Conservation (phyloP, 441 rosid species). For the Arabidopsis lyrata region DNA sequence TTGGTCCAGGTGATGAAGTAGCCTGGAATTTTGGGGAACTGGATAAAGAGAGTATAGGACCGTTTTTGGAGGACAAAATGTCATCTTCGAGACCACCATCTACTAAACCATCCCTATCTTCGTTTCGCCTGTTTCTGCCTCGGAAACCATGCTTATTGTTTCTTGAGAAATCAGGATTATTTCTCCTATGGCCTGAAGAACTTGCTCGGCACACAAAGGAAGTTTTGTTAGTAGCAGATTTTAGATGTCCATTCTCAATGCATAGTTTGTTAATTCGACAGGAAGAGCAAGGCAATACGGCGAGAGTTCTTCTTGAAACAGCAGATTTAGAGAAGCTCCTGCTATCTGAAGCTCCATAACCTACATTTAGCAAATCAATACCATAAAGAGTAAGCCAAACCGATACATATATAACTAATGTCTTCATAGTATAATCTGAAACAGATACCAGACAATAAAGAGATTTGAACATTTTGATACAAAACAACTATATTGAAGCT, state of each 20-base stretch:
- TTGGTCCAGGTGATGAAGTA: constrained; percentile 66
- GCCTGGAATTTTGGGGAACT: constrained; percentile 64
- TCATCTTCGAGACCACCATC: constrained; percentile 57
- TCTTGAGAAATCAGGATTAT: constrained; percentile 63
- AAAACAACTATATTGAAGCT: background rate
- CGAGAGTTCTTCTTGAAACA: constrained; percentile 51
- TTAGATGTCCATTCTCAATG: constrained; percentile 47
- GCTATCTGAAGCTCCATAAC: constrained; percentile 56
- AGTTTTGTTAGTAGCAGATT: constrained; percentile 45
- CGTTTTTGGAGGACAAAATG: constrained; percentile 57
- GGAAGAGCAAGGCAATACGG: constrained; percentile 46
- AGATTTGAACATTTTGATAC: background rate
- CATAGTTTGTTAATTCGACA: constrained; percentile 32
- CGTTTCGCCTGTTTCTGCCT: constrained; percentile 57
- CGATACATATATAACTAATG: background rate
- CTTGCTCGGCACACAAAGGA: constrained; percentile 65
- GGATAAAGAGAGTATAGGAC: constrained; percentile 59
- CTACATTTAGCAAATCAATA: constrained; percentile 43
- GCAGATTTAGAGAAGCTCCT: constrained; percentile 51
- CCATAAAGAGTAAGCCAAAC: background rate
- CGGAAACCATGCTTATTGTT: constrained; percentile 60
- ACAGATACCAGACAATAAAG: background rate
- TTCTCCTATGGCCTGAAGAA: constrained; percentile 65
- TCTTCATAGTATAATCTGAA: constrained; percentile 1
- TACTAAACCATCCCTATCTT: constrained; percentile 58